These are phyloP conservation scores for Senecio squalidus DNA, from an alignment of 140 eudicot genomes.

Conservation along the genomic window DNA sequence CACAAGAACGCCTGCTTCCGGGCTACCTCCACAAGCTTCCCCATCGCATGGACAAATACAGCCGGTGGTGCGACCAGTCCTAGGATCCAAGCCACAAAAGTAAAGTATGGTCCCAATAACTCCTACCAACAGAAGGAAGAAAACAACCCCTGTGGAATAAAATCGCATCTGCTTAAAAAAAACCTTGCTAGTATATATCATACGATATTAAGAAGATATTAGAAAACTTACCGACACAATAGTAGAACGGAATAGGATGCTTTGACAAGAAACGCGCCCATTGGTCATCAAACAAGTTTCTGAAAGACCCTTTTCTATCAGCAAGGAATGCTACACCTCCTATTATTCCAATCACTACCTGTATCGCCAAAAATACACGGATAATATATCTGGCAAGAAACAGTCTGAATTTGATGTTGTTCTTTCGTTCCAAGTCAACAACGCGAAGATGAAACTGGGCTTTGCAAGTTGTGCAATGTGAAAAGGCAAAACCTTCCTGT, in stretches of 20 bases:
- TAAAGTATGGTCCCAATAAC: slow-evolving; percentile 55
- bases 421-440: slow-evolving; percentile 56
- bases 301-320: slow-evolving; percentile 75
- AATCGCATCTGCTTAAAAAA: background rate
- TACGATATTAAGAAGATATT: background rate
- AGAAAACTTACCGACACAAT: slow-evolving; percentile 54
- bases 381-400: slow-evolving; percentile 82
- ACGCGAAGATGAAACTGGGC: slow-evolving; percentile 86
- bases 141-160: slow-evolving; percentile 46
- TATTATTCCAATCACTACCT: slow-evolving; percentile 74
- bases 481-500: slow-evolving; percentile 93
- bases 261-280: slow-evolving; percentile 85
- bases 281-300: slow-evolving; percentile 74
- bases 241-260: slow-evolving; percentile 91
- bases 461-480: slow-evolving; percentile 94
- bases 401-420: slow-evolving; percentile 72
- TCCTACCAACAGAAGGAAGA: slow-evolving; percentile 60
- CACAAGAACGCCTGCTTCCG: no score
- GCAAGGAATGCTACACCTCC: slow-evolving; percentile 61
- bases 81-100: slow-evolving; percentile 45
- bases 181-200: background rate
- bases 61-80: slow-evolving; percentile 53
- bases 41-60: no score
- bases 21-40: no score
- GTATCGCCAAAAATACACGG: slow-evolving; percentile 73